Percentiles rank a stretch among this genome's conserved stretches.
These are phyloP conservation scores for Xeromyces bisporus DNA, from an alignment of 495 filamentous ascomycete species.

Conservation along the genomic window DNA sequence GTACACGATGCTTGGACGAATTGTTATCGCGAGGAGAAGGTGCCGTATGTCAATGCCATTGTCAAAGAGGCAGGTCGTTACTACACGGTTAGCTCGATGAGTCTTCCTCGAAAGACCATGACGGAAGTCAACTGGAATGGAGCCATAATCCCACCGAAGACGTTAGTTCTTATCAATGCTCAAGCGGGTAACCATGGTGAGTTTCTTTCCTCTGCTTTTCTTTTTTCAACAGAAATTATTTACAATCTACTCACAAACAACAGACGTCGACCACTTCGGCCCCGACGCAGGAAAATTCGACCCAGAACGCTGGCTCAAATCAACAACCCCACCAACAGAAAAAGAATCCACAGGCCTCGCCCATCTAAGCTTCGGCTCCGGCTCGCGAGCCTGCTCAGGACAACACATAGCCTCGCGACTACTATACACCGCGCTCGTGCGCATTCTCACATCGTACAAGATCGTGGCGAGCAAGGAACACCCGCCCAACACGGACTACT, in stretches of 20 bases:
- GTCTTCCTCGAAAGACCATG: slow-evolving; percentile 33
- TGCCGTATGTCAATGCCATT: slow-evolving; percentile 31
- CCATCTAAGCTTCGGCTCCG: slow-evolving; percentile 37
- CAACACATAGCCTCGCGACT: slow-evolving; percentile 33
- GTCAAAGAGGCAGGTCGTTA: slow-evolving; percentile 38
- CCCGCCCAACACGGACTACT: slow-evolving; percentile 39
- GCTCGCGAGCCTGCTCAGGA: slow-evolving; percentile 36
- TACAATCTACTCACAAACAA: too few species aligned
- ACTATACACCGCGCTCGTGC: slow-evolving; percentile 31
- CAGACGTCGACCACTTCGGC: slow-evolving; percentile 36
- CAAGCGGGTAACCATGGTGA: slow-evolving; percentile 42
- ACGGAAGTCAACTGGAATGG: slow-evolving; percentile 37
- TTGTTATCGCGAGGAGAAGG: slow-evolving; percentile 28
- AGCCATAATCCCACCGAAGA: slow-evolving; percentile 35
- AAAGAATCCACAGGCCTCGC: slow-evolving; percentile 16
- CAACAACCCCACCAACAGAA: slow-evolving; percentile 19
- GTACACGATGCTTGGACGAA: slow-evolving; percentile 31
- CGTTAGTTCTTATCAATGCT: slow-evolving; percentile 40
- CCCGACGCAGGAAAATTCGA: slow-evolving; percentile 31
- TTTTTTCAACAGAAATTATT: too few species aligned
- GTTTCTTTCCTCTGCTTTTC: slow-evolving; percentile 3
- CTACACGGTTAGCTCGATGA: slow-evolving; percentile 39
- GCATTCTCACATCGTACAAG: slow-evolving; percentile 30
- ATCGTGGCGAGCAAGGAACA: slow-evolving; percentile 31
- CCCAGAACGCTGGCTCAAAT: slow-evolving; percentile 34